Evolutionary conservation across 345 rosid species (phyloP), one percentile per base, ranked within the genome.

Genomic region (Eucalyptus microcorys): DNA sequence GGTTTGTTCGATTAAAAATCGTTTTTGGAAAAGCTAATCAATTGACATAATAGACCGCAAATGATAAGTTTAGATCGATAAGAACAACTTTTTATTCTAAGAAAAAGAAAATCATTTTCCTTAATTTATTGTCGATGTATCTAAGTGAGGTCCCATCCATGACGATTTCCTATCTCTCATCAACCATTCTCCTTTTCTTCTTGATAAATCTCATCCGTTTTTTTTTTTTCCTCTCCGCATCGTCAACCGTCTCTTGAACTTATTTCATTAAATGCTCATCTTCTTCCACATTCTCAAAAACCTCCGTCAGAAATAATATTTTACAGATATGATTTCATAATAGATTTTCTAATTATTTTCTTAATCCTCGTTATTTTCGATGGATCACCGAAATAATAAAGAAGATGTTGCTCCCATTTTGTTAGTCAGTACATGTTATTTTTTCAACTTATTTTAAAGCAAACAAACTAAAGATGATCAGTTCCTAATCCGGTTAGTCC

Each of bases 401-500:
- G 66, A 57, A 57, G 7, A 57, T 12, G 66, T 57, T 5, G 66
- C 66, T 57, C 5, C 14, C 66, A 11, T 57, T 57, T 26, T 26
- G 14, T 57, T 57, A 11, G 66, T 0, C 7, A 57, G 1, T 61
- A 13, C 17, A 61, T 61, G 34, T 61, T 61, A 27, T 61, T 30
- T 61, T 61, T 30, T 61, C 68, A 61, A 61, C 17, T 61, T 27
- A n/a, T 61, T 30, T 30, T 13, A 61, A 61, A n/a, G 17, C 32
- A 61, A 61, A 61, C 16, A 10, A 61, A 61, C 2, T 50, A 50
- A 50, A 50, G 1, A 1, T 17, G 3, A 50, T 50, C 2, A 4
- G 2, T 50, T 50, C 10, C 4, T 19, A 19, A 3, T 52, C 10
- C 0, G 1, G 2, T 52, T 19, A 0, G 24, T 52, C 0, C 2